Base-by-base conservation (phyloP, 202 grass and related monocot species). In the Brachypodium distachyon region DNA sequence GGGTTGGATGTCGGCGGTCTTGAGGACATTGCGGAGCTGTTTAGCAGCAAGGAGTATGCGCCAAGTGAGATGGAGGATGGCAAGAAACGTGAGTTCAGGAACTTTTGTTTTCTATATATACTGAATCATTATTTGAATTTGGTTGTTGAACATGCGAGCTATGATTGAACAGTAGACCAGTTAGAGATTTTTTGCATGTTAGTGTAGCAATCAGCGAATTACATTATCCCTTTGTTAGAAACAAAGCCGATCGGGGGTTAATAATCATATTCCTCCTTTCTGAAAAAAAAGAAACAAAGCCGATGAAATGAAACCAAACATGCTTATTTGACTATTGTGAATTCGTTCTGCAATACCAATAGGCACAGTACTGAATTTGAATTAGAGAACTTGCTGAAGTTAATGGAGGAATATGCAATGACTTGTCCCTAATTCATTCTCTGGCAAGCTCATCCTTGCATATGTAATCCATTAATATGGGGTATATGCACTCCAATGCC, bases 11-110 rank as follows among this genome's bases (percentile, higher is more conserved):
- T 49, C 33, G 72, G 68, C 62, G 69, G 57, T n/a, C 79, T 99
- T 48, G 89, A 93, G 5, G 90, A 96, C 46, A 83, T 99, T 43
- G 18, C 70, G 0, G 87, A 91, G 65, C 75, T 99, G 58, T 96
- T 99, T 65, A 89, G 64, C 62, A 93, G 81, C 42, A 12, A 3
- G 18, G 62, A 87, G 1, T 96, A 93, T 73, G 56, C 49, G 22
- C 74, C 74, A 3, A 65, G 25, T 10, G 87, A 85, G 14, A 70
- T 41, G 66, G 80, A 82, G 32, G 85, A 85, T 38, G 81, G 76
- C 50, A 85, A 79, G 8, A 79, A 32, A 73, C 70, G 96, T 91
- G 50, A 88, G 84, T 86, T 82, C 11, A 58, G 29, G 11, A 50
- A 59, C 23, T 66, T 11, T 68, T 70, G 2, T 40, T 70, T 70